Conservation (phyloP, 2,329 filamentous ascomycete species). For the Aspergillus oerlinghausenensis region DNA sequence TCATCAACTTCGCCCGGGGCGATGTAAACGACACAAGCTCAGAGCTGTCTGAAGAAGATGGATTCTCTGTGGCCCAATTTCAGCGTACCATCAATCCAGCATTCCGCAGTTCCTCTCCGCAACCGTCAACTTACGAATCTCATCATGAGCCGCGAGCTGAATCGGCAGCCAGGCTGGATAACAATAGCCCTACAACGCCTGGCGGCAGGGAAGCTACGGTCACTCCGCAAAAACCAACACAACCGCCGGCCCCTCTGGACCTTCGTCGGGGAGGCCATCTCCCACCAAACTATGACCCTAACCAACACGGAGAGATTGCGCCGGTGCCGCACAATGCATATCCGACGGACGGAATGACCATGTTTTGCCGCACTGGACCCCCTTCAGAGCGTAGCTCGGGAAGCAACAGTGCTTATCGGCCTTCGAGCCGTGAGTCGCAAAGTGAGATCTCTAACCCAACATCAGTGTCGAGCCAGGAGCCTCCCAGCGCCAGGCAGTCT, state of each 20-base stretch:
- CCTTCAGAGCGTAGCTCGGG: slow-evolving; percentile 66
- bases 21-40: slow-evolving; percentile 71
- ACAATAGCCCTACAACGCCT: slow-evolving; percentile 46
- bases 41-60: slow-evolving; percentile 83
- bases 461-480: slow-evolving; percentile 82
- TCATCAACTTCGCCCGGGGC: slow-evolving; percentile 97
- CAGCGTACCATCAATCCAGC: slow-evolving; percentile 92
- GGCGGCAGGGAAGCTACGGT: slow-evolving; percentile 49
- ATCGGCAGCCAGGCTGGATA: slow-evolving; percentile 65
- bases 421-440: slow-evolving; percentile 79
- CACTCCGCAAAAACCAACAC: slow-evolving; percentile 49
- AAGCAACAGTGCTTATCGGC: slow-evolving; percentile 61
- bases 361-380: slow-evolving; percentile 79
- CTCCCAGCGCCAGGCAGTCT: slow-evolving; percentile 67
- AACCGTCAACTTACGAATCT: slow-evolving; percentile 87
- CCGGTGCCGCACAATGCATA: slow-evolving; percentile 87
- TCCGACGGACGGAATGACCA: slow-evolving; percentile 93
- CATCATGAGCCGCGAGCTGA: slow-evolving; percentile 80
- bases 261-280: slow-evolving; percentile 36
- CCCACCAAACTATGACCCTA: slow-evolving; percentile 47
- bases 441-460: slow-evolving; percentile 89
- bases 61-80: slow-evolving; percentile 95
- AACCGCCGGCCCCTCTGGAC: slow-evolving; percentile 36
- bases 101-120: slow-evolving; percentile 91
- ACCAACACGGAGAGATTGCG: slow-evolving; percentile 62